phyloP scores from a whole-genome alignment of 1,284 basidiomycete genomes.

The Ceratorhiza oryzae-sativae region DNA sequence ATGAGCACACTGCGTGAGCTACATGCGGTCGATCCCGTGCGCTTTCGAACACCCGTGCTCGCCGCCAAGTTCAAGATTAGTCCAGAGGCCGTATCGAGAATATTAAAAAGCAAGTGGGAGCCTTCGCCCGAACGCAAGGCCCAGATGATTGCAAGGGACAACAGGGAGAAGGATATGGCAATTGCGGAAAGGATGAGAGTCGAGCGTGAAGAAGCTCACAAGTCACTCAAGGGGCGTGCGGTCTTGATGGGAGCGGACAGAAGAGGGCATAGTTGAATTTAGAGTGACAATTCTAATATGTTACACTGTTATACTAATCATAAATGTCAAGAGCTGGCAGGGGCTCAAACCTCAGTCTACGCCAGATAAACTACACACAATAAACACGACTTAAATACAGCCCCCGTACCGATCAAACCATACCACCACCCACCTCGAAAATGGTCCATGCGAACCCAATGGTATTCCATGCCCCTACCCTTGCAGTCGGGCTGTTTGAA shows the following conservation, averaged over 20 bases:
- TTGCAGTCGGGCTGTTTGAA: conserved; percentile 25
- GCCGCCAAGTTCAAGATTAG: conserved; percentile 83
- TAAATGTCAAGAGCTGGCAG: conserved; percentile 5
- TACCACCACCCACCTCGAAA: conserved; percentile 32
- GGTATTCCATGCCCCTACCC: not conserved
- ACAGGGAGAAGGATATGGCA: conserved; percentile 63
- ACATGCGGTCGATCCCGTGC: conserved; percentile 71
- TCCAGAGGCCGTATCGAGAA: conserved; percentile 84
- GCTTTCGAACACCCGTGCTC: conserved; percentile 73
- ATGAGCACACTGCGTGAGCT: conserved; percentile 86
- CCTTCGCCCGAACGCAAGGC: conserved; percentile 53
- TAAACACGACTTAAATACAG: conserved; percentile 22
- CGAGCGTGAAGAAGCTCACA: not conserved
- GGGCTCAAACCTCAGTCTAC: conserved; percentile 13
- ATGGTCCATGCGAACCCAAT: not conserved
- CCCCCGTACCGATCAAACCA: conserved; percentile 9
- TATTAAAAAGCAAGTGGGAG: conserved; percentile 82
- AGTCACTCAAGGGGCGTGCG: conserved; percentile 15
- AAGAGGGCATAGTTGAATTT: not conserved
- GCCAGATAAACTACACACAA: conserved; percentile 23
- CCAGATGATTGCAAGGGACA: conserved; percentile 53
- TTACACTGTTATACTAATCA: conserved; percentile 14
- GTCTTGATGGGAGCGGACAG: not conserved
- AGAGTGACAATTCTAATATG: conserved; percentile 1
- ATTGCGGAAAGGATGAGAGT: conserved; percentile 51